These are phyloP conservation scores for Botrytis paeoniae DNA, from an alignment of 2,329 filamentous ascomycete genomes.

Conservation along the genomic window DNA sequence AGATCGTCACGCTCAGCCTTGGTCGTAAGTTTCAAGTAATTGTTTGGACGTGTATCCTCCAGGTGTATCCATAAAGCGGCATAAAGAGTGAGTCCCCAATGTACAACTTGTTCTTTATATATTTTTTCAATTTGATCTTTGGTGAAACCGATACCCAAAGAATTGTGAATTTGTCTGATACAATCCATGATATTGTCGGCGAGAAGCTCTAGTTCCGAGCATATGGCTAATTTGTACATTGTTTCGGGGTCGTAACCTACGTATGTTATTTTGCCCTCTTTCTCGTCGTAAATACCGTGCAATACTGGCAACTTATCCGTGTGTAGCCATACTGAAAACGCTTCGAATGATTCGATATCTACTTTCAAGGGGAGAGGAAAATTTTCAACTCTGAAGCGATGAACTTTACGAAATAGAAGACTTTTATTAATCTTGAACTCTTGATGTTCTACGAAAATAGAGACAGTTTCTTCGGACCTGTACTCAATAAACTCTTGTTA, in stretches of 20 bases:
- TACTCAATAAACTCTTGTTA: not conserved
- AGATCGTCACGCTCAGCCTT: not conserved
- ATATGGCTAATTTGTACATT: not conserved
- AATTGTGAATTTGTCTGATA: not conserved
- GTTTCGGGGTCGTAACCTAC: not conserved
- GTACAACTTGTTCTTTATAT: accelerated
- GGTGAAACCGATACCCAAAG: not conserved
- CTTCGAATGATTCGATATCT: not conserved
- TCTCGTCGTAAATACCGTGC: not conserved
- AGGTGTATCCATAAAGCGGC: not conserved
- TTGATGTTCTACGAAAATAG: accelerated
- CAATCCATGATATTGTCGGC: not conserved
- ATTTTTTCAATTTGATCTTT: not conserved
- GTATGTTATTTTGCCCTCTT: accelerated
- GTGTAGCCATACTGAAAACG: not conserved
- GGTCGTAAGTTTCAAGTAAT: not conserved
- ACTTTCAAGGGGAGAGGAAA: accelerated
- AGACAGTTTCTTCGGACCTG: not conserved
- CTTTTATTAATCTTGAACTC: not conserved
- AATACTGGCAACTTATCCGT: not conserved
- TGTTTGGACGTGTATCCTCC: not conserved
- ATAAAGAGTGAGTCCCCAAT: not conserved
- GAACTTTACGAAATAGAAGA: not conserved
- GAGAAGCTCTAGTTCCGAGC: accelerated
- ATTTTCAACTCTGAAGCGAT: accelerated